A percentile compares a stretch with the other conserved stretches of the same genome.
phyloP scores from a whole-genome alignment of 2,329 filamentous ascomycete species.

The Aspergillus clavatus region DNA sequence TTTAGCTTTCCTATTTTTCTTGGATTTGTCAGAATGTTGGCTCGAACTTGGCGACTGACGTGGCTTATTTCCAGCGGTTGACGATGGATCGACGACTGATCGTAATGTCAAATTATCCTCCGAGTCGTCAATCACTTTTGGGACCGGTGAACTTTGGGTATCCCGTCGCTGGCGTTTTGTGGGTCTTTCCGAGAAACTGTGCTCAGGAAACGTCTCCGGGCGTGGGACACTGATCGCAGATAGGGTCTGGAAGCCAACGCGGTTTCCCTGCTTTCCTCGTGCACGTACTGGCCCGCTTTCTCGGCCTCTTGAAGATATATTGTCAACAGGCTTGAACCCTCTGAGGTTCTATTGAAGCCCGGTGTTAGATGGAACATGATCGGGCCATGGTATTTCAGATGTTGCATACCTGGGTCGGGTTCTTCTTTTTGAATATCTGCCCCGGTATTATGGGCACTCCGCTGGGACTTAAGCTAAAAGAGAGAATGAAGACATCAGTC shows the following conservation, averaged over 20 bases:
- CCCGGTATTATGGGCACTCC: conserved; percentile 28
- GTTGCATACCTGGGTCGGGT: conserved; percentile 15
- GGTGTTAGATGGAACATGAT: neutral
- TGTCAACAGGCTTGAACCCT: conserved; percentile 21
- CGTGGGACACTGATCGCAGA: conserved; percentile 5
- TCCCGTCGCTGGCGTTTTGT: conserved; percentile 28
- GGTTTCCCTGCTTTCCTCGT: conserved; percentile 12
- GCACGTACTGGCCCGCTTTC: conserved; percentile 33
- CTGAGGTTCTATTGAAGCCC: conserved; percentile 1
- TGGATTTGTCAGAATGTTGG: conserved; percentile 9
- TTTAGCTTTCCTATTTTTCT: conserved; percentile 2
- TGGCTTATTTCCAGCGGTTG: conserved; percentile 7
- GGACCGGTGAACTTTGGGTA: conserved; percentile 2
- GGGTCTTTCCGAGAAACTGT: conserved; percentile 20
- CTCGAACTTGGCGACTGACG: conserved; percentile 21
- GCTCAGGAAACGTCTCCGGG: conserved; percentile 11
- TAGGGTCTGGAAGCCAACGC: conserved; percentile 2
- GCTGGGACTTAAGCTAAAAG: conserved; percentile 13
- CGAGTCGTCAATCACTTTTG: conserved; percentile 10
- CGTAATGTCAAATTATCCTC: conserved; percentile 17
- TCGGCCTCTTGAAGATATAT: conserved; percentile 21
- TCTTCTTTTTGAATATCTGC: conserved; percentile 18
- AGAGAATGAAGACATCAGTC: neutral
- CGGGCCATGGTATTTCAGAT: neutral
- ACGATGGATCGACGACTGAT: conserved; percentile 3